Conservation (phyloP, 192 early-diverging fungal species). For the Entomortierella lignicola region DNA sequence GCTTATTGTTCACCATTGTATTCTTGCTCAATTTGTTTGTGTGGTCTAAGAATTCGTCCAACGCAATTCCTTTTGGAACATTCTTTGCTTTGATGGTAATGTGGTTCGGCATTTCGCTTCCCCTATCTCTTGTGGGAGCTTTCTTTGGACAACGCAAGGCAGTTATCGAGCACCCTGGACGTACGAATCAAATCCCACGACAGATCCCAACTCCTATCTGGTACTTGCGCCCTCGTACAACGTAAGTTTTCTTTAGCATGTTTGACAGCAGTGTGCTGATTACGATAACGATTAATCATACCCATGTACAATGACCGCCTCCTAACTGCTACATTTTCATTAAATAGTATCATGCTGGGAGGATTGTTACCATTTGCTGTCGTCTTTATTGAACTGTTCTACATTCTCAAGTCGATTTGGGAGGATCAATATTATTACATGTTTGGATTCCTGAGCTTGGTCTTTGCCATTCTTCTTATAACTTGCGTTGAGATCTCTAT, state of each 20-base stretch:
- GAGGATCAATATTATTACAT: constrained; percentile 76
- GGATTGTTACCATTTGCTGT: constrained; percentile 72
- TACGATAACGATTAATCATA: not conserved
- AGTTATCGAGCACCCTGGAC: constrained; percentile 86
- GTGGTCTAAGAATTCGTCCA: constrained; percentile 87
- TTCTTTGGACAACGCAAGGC: constrained; percentile 86
- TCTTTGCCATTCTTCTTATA: constrained; percentile 68
- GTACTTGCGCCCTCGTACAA: constrained; percentile 70
- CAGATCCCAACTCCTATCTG: constrained; percentile 85
- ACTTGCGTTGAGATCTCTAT: constrained; percentile 72
- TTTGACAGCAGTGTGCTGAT: not conserved
- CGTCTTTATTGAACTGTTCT: constrained; percentile 79
- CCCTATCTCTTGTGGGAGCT: constrained; percentile 85
- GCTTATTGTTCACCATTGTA: constrained; percentile 69
- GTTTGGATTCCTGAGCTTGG: constrained; percentile 69
- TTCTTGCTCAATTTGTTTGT: constrained; percentile 88
- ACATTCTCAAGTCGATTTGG: constrained; percentile 77
- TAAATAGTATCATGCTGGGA: constrained; percentile 51
- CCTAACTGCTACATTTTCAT: not conserved
- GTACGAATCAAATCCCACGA: constrained; percentile 93
- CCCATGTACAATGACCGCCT: not conserved
- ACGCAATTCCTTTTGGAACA: constrained; percentile 91
- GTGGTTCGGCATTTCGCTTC: constrained; percentile 85
- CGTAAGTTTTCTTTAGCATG: constrained; percentile 52
- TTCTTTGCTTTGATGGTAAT: constrained; percentile 80